Conservation (phyloP, 2,329 filamentous ascomycete species). For the Rhinocladiella similis region DNA sequence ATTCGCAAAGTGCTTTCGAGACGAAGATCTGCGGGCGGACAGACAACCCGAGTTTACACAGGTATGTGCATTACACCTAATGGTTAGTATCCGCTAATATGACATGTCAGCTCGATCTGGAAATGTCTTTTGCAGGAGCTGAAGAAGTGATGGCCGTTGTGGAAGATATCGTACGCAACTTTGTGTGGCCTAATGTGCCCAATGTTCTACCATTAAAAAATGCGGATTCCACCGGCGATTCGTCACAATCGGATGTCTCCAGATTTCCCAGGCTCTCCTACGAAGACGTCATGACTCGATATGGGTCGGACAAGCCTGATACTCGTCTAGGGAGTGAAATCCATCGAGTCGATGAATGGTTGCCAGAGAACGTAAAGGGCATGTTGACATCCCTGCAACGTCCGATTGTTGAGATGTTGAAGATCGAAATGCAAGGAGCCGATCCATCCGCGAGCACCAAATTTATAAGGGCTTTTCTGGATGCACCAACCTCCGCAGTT, state of each 20-base stretch:
- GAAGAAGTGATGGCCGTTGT: slow-evolving; percentile 66
- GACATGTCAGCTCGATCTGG: slow-evolving; percentile 75
- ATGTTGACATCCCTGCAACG: slow-evolving; percentile 72
- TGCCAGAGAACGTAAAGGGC: slow-evolving; percentile 64
- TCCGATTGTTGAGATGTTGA: slow-evolving; percentile 74
- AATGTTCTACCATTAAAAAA: slow-evolving; percentile 22
- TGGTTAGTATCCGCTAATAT: background rate
- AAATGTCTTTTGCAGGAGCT: slow-evolving; percentile 82
- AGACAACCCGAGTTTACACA: slow-evolving; percentile 96
- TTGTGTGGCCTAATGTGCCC: slow-evolving; percentile 23
- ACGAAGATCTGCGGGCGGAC: slow-evolving; percentile 90
- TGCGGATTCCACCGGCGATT: slow-evolving; percentile 24
- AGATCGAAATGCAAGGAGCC: slow-evolving; percentile 49
- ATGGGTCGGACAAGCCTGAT: slow-evolving; percentile 92
- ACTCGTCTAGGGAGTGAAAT: slow-evolving; percentile 73
- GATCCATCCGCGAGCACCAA: slow-evolving; percentile 55
- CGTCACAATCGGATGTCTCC: slow-evolving; percentile 1
- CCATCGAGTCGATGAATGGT: slow-evolving; percentile 61
- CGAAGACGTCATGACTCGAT: slow-evolving; percentile 71
- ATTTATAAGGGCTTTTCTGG: slow-evolving; percentile 71
- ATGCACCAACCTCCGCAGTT: slow-evolving; percentile 57
- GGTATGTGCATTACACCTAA: slow-evolving; percentile 45
- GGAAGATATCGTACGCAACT: slow-evolving; percentile 33
- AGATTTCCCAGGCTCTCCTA: slow-evolving; percentile 54
- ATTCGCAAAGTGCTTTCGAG: slow-evolving; percentile 90